Evolutionary conservation across 176 grass and related monocot species (phyloP).

Genomic region (Zoysia pacifica): DNA sequence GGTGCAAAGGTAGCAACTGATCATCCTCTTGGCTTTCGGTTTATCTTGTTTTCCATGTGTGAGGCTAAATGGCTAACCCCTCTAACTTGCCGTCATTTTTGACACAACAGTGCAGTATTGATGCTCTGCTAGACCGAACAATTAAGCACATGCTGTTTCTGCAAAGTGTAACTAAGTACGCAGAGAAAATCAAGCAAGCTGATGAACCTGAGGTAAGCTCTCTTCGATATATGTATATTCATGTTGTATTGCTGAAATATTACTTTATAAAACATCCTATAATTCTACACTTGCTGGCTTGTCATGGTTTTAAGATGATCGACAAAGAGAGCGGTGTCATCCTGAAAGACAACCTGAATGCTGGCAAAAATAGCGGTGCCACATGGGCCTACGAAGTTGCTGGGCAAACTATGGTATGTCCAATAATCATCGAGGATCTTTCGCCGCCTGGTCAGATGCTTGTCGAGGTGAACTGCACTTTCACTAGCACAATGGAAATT

Average conservation of each 20-base stretch:
- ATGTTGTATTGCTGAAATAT: conserved; percentile 8
- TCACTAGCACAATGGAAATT: neutral
- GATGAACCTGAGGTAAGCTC: conserved; percentile 81
- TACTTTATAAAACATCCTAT: neutral
- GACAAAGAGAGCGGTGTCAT: conserved; percentile 74
- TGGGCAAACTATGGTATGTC: conserved; percentile 87
- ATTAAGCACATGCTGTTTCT: conserved; percentile 99
- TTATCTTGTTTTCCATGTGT: conserved; percentile 18
- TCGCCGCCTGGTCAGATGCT: conserved; percentile 90
- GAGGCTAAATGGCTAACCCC: conserved; percentile 3
- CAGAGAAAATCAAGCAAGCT: conserved; percentile 87
- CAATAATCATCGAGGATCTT: conserved; percentile 95
- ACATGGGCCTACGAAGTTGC: conserved; percentile 98
- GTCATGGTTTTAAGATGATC: conserved; percentile 71
- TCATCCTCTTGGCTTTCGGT: neutral
- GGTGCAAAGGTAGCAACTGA: conserved; percentile 67
- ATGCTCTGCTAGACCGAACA: conserved; percentile 94
- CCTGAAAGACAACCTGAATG: conserved; percentile 78
- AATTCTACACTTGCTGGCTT: conserved; percentile 7
- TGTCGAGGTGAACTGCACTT: conserved; percentile 72
- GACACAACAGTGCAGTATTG: conserved; percentile 93
- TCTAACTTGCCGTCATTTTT: neutral
- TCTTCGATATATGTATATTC: conserved; percentile 17
- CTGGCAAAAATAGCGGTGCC: conserved; percentile 59
- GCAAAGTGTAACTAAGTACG: conserved; percentile 96